Evolutionary conservation across 192 early-diverging fungal species (phyloP), one percentile per base, ranked within the genome.

Genomic region (Chytriomyces confervae): DNA sequence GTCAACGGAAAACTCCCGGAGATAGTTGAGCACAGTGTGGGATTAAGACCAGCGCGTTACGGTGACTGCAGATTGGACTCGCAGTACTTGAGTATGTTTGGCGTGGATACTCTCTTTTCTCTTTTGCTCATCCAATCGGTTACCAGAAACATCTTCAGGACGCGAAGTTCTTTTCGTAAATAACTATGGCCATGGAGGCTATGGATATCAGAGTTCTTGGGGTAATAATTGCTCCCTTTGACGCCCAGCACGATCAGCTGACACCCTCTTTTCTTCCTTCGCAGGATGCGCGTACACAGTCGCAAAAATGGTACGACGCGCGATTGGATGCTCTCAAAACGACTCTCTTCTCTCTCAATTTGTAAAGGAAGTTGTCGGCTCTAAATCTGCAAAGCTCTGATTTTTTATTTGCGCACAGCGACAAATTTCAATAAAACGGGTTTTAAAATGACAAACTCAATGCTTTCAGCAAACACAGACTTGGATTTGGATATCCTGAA

Each of bases 111-210:
- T 36, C 0, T 36, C 36, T 0, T 1, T 36, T 36, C 36, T 36
- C 36, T 36, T 27, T 36, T 36, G 36, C 36, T 36, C 36, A 36
- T 36, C 36, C 36, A 36, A 2, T 36, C 36, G 36, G 36, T 36
- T 36, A 36, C 62, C 20, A 78, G 49, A 79, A 72, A 71, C 77
- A 20, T 62, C 68, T 5, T 69, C 60, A 9, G 78, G 80, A 8
- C 29, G 68, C 6, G 66, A 80, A 43, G 71, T 79, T 23, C 64
- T 84, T 24, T 62, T 88, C 18, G 77, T 83, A 20, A 79, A 87
- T 68, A 83, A 82, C 72, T 87, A 85, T 68, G 86, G 86, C 6
- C 86, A 88, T 70, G 86, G 85, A 27, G 81, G 78, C 13, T 78
- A 47, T 49, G 80, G 80, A 20, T 86, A 79, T 69, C 82, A 80